Evolutionary conservation across 352 stramenopile species (phyloP).

Genomic region (Aphanomyces stellatus): DNA sequence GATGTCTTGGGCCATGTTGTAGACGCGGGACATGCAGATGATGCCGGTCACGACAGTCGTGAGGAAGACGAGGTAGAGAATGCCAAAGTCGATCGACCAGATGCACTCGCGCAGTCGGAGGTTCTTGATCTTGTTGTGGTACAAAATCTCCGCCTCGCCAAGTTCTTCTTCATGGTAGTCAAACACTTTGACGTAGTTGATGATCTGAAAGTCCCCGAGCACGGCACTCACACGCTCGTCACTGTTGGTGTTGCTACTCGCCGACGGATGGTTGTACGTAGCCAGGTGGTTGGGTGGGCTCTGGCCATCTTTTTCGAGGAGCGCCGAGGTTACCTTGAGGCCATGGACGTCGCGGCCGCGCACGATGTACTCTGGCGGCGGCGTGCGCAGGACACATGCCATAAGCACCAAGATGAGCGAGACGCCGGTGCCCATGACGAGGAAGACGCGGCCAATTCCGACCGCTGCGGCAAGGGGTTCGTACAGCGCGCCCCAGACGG

Average conservation of each 20-base stretch:
- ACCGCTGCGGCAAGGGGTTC: slow-evolving; percentile 36
- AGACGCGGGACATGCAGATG: slow-evolving; percentile 26
- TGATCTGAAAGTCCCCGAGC: background rate
- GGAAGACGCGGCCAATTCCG: slow-evolving; percentile 35
- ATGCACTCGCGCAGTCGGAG: slow-evolving; percentile 11
- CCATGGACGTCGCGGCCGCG: slow-evolving; percentile 52
- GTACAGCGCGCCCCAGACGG: slow-evolving; percentile 54
- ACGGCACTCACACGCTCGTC: background rate
- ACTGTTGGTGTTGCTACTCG: background rate
- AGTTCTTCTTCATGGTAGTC: slow-evolving; percentile 1
- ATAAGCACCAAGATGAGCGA: slow-evolving; percentile 32
- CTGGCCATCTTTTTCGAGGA: background rate
- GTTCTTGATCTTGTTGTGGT: slow-evolving; percentile 5
- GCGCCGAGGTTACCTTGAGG: slow-evolving; percentile 11
- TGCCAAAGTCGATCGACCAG: background rate
- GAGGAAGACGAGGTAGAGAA: slow-evolving; percentile 26
- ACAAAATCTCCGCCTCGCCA: background rate
- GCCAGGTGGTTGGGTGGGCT: too few species aligned
- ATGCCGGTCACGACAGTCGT: slow-evolving; percentile 52
- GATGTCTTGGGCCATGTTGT: background rate
- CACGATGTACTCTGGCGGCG: slow-evolving; percentile 34
- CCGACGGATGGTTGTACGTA: too few species aligned
- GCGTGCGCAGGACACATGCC: slow-evolving; percentile 35
- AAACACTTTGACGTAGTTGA: background rate
- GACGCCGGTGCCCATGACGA: slow-evolving; percentile 40